Percentiles rank a stretch among this genome's conserved stretches.
These are phyloP conservation scores for Fusarium sp. DNA, from an alignment of 2,329 filamentous ascomycete species.

Conservation along the genomic window DNA sequence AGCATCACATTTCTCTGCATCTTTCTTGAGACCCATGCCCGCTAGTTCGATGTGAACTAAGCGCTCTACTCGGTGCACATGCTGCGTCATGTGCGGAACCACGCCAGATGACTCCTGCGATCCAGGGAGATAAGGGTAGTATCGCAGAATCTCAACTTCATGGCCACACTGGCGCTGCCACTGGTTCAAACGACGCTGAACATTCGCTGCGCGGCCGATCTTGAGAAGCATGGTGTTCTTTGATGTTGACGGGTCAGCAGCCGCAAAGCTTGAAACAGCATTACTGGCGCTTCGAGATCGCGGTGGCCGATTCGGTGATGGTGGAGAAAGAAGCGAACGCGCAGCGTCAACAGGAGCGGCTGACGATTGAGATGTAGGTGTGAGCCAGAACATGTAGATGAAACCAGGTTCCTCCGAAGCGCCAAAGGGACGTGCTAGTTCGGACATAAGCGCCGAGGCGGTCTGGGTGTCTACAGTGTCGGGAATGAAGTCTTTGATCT, in stretches of 20 bases:
- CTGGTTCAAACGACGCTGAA: slow-evolving; percentile 89
- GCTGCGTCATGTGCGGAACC: slow-evolving; percentile 76
- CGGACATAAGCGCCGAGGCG: slow-evolving; percentile 75
- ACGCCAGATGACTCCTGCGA: slow-evolving; percentile 43
- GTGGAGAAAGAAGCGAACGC: slow-evolving; percentile 66
- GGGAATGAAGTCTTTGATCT: slow-evolving; percentile 69
- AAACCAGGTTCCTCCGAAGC: slow-evolving; percentile 85
- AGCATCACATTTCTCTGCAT: slow-evolving; percentile 70
- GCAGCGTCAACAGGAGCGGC: slow-evolving; percentile 67
- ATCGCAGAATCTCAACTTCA: slow-evolving; percentile 85
- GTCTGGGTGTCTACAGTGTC: slow-evolving; percentile 71
- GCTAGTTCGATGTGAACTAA: slow-evolving; percentile 91
- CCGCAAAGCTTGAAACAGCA: slow-evolving; percentile 62
- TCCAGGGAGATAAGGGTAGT: slow-evolving; percentile 82
- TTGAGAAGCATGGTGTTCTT: slow-evolving; percentile 70
- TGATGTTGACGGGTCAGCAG: slow-evolving; percentile 37
- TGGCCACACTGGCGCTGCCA: slow-evolving; percentile 95
- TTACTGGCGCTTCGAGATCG: slow-evolving; percentile 63
- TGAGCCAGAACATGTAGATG: slow-evolving; percentile 99
- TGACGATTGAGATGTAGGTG: slow-evolving; percentile 62
- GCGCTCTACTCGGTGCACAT: slow-evolving; percentile 87
- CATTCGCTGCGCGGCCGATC: slow-evolving; percentile 78
- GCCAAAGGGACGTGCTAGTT: slow-evolving; percentile 74
- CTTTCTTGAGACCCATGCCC: slow-evolving; percentile 64
- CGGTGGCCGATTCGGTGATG: slow-evolving; percentile 49